Evolutionary conservation across 1,284 basidiomycete genomes (phyloP).

Genomic region (Volvariella surrecta): DNA sequence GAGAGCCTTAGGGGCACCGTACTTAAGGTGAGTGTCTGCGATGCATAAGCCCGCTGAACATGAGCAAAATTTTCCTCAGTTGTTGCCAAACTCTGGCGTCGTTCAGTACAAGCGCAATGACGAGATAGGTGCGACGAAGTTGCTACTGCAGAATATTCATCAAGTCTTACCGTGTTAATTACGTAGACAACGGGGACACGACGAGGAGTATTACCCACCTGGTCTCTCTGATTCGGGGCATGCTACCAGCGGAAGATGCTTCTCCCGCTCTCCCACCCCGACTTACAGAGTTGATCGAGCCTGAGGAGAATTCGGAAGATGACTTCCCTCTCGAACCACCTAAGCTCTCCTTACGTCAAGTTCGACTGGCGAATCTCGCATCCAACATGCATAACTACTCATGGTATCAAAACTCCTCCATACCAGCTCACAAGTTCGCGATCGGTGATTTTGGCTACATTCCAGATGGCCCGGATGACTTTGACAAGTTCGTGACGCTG

Average conservation of each 20-base stretch:
- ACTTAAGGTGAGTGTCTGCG: slow-evolving; percentile 21
- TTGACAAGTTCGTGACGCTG: slow-evolving; percentile 30
- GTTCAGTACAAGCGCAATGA: slow-evolving; percentile 12
- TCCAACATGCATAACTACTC: slow-evolving; percentile 28
- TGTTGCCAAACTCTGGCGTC: slow-evolving; percentile 25
- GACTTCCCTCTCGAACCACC: slow-evolving; percentile 10
- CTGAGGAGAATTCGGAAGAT: slow-evolving; percentile 15
- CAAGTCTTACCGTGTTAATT: no score
- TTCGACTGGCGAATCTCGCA: slow-evolving; percentile 30
- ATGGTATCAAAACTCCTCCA: slow-evolving; percentile 29
- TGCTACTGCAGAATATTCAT: no score
- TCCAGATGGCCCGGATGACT: slow-evolving; percentile 20
- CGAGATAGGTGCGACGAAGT: no score
- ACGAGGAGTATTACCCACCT: slow-evolving; percentile 24
- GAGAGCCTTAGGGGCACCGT: slow-evolving; percentile 30
- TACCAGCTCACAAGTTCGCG: slow-evolving; percentile 28
- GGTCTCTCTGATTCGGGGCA: slow-evolving; percentile 24
- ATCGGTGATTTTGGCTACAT: slow-evolving; percentile 42
- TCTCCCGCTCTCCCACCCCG: slow-evolving; percentile 20
- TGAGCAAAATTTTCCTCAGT: slow-evolving; percentile 17
- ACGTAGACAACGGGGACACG: slow-evolving; percentile 17
- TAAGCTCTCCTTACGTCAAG: slow-evolving; percentile 25
- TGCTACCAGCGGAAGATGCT: slow-evolving; percentile 27
- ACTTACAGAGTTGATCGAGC: slow-evolving; percentile 24
- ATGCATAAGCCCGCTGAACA: no score